Base-by-base conservation (phyloP, 1,284 basidiomycete genomes). In the Lignosus rhinocerotis region DNA sequence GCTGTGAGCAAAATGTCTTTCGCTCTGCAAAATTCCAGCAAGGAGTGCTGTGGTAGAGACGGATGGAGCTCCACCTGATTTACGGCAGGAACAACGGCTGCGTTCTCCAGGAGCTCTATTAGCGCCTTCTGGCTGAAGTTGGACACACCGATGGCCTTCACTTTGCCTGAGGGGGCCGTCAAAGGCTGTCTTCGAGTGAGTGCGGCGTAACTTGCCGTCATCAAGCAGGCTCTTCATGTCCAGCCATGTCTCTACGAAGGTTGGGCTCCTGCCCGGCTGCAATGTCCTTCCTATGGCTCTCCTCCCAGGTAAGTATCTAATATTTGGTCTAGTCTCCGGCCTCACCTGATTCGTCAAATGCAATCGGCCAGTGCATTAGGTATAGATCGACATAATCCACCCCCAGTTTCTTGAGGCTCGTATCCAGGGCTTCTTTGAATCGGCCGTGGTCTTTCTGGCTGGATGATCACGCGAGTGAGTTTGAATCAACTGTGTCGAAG, bases 111-210 rank as follows among this genome's bases (percentile, higher is more conserved):
- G 10, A 80, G 71, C 30, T 64, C 56, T 19, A 67, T 67, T 25
- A 84, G 70, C 16, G 74, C 78, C 70, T 80, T 79, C 58, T 83
- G 76, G 59, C 80, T 83, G 69, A 87, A 87, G 72, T 88, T 88
- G 43, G 81, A 85, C 25, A 88, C 79, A 30, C 86, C 86, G 59
- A 88, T 86, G 39, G 79, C 70, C 66, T 79, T 80, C 52, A 80
- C 77, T 69, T 66, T 67, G 16, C 61, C 58, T 62, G 33, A n/a
- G 9, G 19, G 21, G 8, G 81, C 83, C 67, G 83, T 67, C 30
- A 73, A 2, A 25, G 78, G n/a, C 9, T 16, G 30, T 53, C 19
- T 21, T 31, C 44, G 32, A 45, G 32, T 33, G 19, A 16, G 21
- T 2, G 33, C 25, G 17, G 14, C 72, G 70, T 6, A 68, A 63